Conservation (phyloP, 2,329 filamentous ascomycete species). For the Dactylellina cionopaga region DNA sequence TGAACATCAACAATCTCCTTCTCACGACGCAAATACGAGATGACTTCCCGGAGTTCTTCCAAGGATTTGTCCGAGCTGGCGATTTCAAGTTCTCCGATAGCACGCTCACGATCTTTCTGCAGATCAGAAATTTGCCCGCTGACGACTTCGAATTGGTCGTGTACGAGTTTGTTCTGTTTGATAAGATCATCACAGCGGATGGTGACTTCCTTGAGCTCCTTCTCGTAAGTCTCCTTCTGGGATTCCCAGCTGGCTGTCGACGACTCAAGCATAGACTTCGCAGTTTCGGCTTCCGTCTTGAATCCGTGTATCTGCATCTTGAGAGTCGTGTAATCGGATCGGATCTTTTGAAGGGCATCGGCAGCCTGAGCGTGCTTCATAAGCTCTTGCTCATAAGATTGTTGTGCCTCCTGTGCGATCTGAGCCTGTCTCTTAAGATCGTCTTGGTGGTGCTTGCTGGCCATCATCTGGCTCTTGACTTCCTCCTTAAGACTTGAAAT, state of each 20-base stretch:
- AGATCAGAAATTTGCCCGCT: slow-evolving; percentile 80
- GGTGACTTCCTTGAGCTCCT: slow-evolving; percentile 81
- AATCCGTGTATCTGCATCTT: slow-evolving; percentile 80
- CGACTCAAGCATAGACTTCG: slow-evolving; percentile 79
- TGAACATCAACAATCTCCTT: slow-evolving; percentile 99
- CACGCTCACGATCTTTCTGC: slow-evolving; percentile 75
- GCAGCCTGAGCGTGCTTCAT: slow-evolving; percentile 97
- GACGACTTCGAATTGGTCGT: slow-evolving; percentile 86
- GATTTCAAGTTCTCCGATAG: slow-evolving; percentile 67
- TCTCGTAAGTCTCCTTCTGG: slow-evolving; percentile 80
- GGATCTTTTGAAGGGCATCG: slow-evolving; percentile 79
- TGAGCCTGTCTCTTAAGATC: slow-evolving; percentile 92
- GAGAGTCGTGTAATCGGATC: slow-evolving; percentile 81
- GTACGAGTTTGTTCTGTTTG: slow-evolving; percentile 88
- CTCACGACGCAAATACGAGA: slow-evolving; percentile 88
- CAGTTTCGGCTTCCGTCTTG: slow-evolving; percentile 84
- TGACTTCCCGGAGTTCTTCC: slow-evolving; percentile 86
- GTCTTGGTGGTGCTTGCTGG: slow-evolving; percentile 85
- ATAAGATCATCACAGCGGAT: slow-evolving; percentile 83
- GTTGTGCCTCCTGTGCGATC: slow-evolving; percentile 90
- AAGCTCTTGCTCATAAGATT: slow-evolving; percentile 93
- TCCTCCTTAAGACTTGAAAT: slow-evolving; percentile 84
- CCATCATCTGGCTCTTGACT: slow-evolving; percentile 79
- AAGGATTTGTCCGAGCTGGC: slow-evolving; percentile 69
- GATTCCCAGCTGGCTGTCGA: slow-evolving; percentile 90